Evolutionary conservation across 345 rosid genomes (phyloP).

Genomic region (Populus euphratica): DNA sequence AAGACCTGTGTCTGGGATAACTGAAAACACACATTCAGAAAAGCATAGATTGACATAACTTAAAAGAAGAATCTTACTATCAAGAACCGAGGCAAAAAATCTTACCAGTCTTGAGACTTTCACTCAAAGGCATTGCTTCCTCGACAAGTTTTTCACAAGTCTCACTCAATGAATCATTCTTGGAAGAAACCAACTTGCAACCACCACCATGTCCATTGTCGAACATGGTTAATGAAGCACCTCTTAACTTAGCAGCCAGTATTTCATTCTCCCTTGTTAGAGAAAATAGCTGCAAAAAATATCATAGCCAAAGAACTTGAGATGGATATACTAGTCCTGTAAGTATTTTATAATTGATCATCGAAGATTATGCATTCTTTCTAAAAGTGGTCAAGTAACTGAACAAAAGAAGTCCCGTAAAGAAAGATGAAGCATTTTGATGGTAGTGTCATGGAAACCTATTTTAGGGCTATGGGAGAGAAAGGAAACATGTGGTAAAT

Average conservation of each 20-base stretch:
- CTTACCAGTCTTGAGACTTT: slow-evolving; percentile 53
- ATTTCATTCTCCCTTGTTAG: slow-evolving; percentile 49
- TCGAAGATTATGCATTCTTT: not conserved
- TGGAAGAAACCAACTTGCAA: slow-evolving; percentile 20
- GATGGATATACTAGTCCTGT: not conserved
- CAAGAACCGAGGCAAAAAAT: not conserved
- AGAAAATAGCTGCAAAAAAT: slow-evolving; percentile 52
- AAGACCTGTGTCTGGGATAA: not conserved
- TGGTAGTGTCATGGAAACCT: not conserved
- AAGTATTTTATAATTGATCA: not conserved
- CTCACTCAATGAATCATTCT: slow-evolving; percentile 26
- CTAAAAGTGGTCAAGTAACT: not conserved
- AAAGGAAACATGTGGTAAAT: not conserved
- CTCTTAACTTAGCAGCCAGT: slow-evolving; percentile 41
- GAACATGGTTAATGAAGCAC: slow-evolving; percentile 14
- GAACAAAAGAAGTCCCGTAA: not conserved
- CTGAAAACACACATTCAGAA: not conserved
- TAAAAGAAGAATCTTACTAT: not conserved
- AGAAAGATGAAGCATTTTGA: not conserved
- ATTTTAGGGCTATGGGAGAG: not conserved
- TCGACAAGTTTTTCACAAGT: slow-evolving; percentile 21
- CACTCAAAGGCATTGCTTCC: slow-evolving; percentile 30
- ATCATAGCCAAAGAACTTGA: not conserved
- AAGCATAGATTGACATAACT: not conserved
- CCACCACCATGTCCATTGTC: slow-evolving; percentile 23